These are phyloP conservation scores for Sporothrix protearum DNA, from an alignment of 2,329 filamentous ascomycete species.

Conservation along the genomic window DNA sequence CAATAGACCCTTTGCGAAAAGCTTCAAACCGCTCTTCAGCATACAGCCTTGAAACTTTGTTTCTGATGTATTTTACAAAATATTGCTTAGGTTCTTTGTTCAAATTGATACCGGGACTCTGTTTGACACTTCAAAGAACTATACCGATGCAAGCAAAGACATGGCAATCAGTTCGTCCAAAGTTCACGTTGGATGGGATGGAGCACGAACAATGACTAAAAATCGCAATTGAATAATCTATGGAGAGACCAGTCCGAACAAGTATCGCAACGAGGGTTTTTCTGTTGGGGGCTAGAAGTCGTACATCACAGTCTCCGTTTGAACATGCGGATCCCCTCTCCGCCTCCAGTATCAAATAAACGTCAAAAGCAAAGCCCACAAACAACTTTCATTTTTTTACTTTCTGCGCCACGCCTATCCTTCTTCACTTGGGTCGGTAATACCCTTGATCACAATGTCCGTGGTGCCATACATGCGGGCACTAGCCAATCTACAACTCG, in stretches of 20 bases:
- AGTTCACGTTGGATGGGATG: background rate
- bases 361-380: background rate
- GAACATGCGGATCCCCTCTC: background rate
- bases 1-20: background rate
- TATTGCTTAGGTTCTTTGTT: no score
- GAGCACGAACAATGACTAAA: background rate
- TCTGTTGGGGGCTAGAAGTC: background rate
- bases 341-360: background rate
- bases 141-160: background rate
- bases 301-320: constrained; percentile 12
- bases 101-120: background rate
- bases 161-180: no score
- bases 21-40: background rate
- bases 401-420: background rate
- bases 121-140: background rate
- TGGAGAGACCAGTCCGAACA: background rate
- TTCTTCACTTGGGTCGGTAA: background rate
- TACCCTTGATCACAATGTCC: background rate
- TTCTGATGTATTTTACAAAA: no score
- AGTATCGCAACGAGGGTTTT: background rate
- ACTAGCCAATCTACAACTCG: constrained; percentile 44
- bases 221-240: background rate
- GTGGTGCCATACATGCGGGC: background rate
- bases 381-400: background rate
- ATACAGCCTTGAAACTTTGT: no score